phyloP scores from a whole-genome alignment of 805 yeast species.

The Wickerhamiella alocasiicola region DNA sequence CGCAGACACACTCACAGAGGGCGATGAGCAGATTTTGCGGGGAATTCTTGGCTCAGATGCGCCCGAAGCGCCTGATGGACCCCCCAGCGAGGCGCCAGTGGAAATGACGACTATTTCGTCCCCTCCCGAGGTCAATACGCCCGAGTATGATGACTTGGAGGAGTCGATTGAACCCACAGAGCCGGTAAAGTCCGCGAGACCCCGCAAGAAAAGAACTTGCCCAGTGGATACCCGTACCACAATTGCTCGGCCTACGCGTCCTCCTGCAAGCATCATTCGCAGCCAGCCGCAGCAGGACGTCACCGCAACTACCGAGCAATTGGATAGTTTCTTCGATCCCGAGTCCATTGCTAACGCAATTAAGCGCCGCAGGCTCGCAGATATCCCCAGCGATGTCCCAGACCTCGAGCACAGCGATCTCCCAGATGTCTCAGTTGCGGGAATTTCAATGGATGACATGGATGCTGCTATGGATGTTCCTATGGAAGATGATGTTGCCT shows the following conservation, averaged over 20 bases:
- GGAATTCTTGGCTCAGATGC: conserved; percentile 4
- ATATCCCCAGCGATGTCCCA: conserved; percentile 6
- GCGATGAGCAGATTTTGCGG: conserved; percentile 7
- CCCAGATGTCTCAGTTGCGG: conserved; percentile 6
- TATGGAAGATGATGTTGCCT: not conserved
- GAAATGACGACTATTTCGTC: not conserved
- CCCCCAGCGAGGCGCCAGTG: not conserved
- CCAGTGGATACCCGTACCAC: conserved; percentile 6
- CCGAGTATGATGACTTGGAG: not conserved
- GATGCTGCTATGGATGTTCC: not conserved
- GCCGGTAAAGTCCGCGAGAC: not conserved
- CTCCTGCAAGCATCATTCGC: not conserved
- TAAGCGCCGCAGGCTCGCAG: conserved; percentile 8
- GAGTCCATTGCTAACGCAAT: conserved; percentile 1
- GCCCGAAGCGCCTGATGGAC: not conserved
- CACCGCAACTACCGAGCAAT: not conserved
- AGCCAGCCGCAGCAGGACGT: no score
- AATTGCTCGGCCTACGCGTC: conserved; percentile 1
- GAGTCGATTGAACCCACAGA: not conserved
- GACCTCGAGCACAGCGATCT: conserved; percentile 5
- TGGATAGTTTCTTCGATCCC: conserved; percentile 7
- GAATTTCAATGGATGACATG: conserved; percentile 8
- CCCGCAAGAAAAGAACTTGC: conserved; percentile 5
- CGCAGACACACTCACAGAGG: not conserved
- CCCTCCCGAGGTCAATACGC: not conserved